These are phyloP conservation scores for Leavenworthia alabamica DNA, from an alignment of 345 rosid species.

Conservation along the genomic window DNA sequence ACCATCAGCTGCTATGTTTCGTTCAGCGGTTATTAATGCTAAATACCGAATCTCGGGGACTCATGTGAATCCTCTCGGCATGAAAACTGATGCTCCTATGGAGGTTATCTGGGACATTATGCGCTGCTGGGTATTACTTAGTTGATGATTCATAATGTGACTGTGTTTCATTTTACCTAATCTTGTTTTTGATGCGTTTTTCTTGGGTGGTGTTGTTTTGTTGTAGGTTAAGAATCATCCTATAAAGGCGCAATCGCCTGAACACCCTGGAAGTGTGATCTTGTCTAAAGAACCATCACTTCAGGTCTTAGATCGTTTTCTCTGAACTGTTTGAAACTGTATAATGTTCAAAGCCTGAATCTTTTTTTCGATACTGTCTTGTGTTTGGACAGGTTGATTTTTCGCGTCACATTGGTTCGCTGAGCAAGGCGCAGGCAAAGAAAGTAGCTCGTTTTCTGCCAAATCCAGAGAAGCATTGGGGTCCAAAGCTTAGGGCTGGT, in stretches of 20 bases:
- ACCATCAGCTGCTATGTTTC: slow-evolving; percentile 75
- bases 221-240: slow-evolving; percentile 85
- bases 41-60: slow-evolving; percentile 81
- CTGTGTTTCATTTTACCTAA: slow-evolving; percentile 52
- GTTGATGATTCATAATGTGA: slow-evolving; percentile 52
- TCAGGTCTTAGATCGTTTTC: slow-evolving; percentile 36
- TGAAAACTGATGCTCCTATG: slow-evolving; percentile 97
- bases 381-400: slow-evolving; percentile 60
- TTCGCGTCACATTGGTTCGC: slow-evolving; percentile 77
- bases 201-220: not conserved
- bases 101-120: slow-evolving; percentile 92
- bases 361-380: not conserved
- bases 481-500: slow-evolving; percentile 89
- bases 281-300: slow-evolving; percentile 73
- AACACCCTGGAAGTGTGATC: slow-evolving; percentile 81
- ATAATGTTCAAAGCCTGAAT: not conserved
- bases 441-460: slow-evolving; percentile 88
- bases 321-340: not conserved
- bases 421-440: slow-evolving; percentile 92
- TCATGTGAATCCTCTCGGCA: slow-evolving; percentile 81
- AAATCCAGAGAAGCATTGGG: slow-evolving; percentile 97
- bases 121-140: slow-evolving; percentile 90
- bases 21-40: slow-evolving; percentile 88
- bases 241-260: slow-evolving; percentile 69
- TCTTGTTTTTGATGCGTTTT: slow-evolving; percentile 28